Evolutionary conservation across 352 stramenopile species (phyloP), one percentile per base, ranked within the genome.

Genomic region (Pythium rishiriense): DNA sequence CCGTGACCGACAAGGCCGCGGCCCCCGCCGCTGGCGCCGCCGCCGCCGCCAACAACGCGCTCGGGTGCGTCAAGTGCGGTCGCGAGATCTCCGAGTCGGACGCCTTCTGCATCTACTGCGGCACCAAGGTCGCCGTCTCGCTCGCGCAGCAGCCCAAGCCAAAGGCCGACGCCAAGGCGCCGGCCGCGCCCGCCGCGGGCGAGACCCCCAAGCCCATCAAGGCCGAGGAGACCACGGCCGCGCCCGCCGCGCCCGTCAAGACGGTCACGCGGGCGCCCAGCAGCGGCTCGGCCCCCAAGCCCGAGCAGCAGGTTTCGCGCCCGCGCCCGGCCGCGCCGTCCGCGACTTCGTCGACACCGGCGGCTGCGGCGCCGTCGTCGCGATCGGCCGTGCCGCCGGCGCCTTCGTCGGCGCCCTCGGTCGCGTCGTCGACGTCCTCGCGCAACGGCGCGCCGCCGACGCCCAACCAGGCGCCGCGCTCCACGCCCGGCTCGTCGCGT

Each of bases 71-170:
- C 69, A 93, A 92, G 60, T 94, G 86, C 59, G 75, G 76, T 55
- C 80, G 81, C 54, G 79, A 90, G 45, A 83, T 94, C 63, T 77
- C 84, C 46, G 72, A 86, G 55, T 55, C 79, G 26, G 86, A 94
- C 74, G 74, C 84, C 43, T 93, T 94, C 72, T 94, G 86, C 70
- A 94, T 94, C 72, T 94, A 89, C 73, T 94, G 86, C 59, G 86
- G 86, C 64, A 94, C 84, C 56, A 93, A 93, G 54, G 84, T 93
- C 62, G 86, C 76, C 54, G 66, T 85, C 51, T 84, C 81, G 66
- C 56, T 88, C 26, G 75, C 77, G 7, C 76, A 88, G 69, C 77
- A 81, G 60, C 68, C 73, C 28, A 68, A 64, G 48, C 25, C 28
- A 48, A 46, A 62, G 47, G 62, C 35, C 41, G 37, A 62, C 42